phyloP scores from a whole-genome alignment of 257 asterid genomes.

The Paraleonurus japonicus region DNA sequence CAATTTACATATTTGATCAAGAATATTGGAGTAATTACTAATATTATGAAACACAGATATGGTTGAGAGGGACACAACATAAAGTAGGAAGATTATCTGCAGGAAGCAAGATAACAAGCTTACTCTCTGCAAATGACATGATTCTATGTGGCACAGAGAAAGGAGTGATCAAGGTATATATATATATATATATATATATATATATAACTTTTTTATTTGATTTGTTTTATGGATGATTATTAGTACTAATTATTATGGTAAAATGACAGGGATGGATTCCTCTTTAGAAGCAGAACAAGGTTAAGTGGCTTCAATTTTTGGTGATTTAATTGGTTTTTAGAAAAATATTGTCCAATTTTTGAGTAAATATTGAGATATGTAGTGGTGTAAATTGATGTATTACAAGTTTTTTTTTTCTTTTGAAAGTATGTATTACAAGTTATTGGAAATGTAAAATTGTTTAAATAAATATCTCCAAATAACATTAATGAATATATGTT shows the following conservation, averaged over 20 bases:
- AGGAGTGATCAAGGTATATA: constrained; percentile 78
- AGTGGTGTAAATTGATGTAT: constrained; percentile 23
- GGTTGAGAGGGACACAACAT: constrained; percentile 90
- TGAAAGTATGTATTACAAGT: no score
- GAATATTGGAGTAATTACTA: background rate
- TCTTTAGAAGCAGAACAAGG: constrained; percentile 42
- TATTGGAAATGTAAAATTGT: constrained; percentile 29
- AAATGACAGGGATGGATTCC: constrained; percentile 93
- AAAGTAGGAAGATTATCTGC: constrained; percentile 93
- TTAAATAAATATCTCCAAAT: constrained; percentile 11
- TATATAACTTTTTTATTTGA: no score
- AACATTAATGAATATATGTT: background rate
- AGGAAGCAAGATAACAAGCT: constrained; percentile 88
- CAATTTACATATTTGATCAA: background rate
- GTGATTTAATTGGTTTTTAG: constrained; percentile 13
- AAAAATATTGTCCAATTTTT: constrained; percentile 7
- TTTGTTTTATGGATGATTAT: background rate
- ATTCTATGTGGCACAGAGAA: constrained; percentile 87
- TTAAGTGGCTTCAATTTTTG: constrained; percentile 16
- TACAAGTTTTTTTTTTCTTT: no score
- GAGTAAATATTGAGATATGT: constrained; percentile 31
- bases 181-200: constrained; percentile 12
- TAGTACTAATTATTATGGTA: constrained; percentile 5
- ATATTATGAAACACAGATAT: constrained; percentile 41
- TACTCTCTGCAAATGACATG: constrained; percentile 86